Percentiles rank a stretch among this genome's conserved stretches.
Evolutionary conservation across 768 basidiomycete species (phyloP).

Genomic region (Termitomyces eurrhizus): DNA sequence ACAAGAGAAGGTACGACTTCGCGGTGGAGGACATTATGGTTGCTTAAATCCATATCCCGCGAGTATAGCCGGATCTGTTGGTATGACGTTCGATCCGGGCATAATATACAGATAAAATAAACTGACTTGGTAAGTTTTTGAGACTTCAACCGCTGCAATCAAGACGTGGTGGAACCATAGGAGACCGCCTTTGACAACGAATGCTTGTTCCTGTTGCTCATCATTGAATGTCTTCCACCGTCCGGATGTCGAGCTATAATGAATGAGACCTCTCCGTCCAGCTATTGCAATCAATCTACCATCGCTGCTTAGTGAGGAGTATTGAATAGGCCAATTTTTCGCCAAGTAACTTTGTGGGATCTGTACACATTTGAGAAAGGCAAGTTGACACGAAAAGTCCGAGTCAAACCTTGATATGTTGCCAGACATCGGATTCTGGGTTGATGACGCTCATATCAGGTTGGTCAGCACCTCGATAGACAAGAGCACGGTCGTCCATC

Average conservation of each 20-base stretch:
- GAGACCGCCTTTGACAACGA: conserved; percentile 85
- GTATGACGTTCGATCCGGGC: conserved; percentile 4
- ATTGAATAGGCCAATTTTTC: conserved; percentile 91
- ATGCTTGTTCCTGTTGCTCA: conserved; percentile 80
- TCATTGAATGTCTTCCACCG: conserved; percentile 90
- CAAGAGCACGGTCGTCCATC: conserved; percentile 89
- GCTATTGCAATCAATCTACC: conserved; percentile 91
- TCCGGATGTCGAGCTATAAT: conserved; percentile 92
- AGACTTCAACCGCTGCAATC: conserved; percentile 83
- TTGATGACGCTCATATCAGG: conserved; percentile 98
- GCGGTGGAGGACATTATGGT: conserved; percentile 78
- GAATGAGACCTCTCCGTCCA: conserved; percentile 84
- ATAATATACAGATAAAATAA: not conserved
- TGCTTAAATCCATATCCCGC: conserved; percentile 82
- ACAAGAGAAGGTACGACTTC: conserved; percentile 75
- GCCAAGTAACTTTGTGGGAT: conserved; percentile 87
- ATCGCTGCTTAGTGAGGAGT: conserved; percentile 86
- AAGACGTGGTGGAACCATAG: conserved; percentile 97
- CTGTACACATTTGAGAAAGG: conserved; percentile 35
- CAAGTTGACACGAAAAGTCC: not conserved
- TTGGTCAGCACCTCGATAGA: conserved; percentile 95
- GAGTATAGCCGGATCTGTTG: conserved; percentile 88
- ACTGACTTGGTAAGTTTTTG: conserved; percentile 72
- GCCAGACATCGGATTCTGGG: conserved; percentile 97
- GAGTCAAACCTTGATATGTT: conserved; percentile 76